phyloP scores from a whole-genome alignment of 2,329 filamentous ascomycete genomes.

The Botrytis fragariae region DNA sequence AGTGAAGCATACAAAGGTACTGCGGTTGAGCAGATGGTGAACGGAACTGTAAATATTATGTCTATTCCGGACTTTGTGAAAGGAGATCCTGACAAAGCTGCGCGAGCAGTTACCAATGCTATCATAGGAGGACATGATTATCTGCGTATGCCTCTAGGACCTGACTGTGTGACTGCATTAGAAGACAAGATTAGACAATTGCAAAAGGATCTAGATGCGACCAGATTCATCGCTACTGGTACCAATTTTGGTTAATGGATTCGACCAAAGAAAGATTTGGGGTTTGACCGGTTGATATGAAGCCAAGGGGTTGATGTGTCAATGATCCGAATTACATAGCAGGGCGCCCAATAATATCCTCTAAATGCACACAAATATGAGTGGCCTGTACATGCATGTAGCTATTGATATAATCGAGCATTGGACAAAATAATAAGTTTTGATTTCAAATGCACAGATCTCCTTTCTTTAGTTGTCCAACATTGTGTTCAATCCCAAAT shows the following conservation, averaged over 20 bases:
- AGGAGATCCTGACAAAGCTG: constrained; percentile 11
- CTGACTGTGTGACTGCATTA: neutral
- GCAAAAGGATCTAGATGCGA: neutral
- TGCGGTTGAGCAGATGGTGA: constrained; percentile 35
- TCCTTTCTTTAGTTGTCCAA: neutral
- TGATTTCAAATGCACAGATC: neutral
- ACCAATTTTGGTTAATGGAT: neutral
- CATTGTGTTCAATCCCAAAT: neutral
- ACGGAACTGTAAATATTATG: constrained; percentile 21
- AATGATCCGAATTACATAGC: neutral
- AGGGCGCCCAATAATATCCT: neutral
- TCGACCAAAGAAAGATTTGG: neutral
- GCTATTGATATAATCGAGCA: neutral
- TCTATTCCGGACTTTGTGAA: neutral
- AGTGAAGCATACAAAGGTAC: constrained; percentile 41
- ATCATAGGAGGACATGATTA: neutral
- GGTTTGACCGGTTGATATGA: too few relatives aligned
- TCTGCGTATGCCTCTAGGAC: constrained; percentile 32
- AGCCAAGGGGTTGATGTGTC: neutral
- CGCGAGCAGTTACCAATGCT: constrained; percentile 19
- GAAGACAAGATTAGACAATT: constrained; percentile 12
- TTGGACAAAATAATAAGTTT: neutral
- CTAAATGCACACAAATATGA: neutral
- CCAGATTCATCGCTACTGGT: neutral
- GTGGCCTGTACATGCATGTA: neutral